A percentile compares a stretch with the other conserved stretches of the same genome.
These are phyloP conservation scores for Suillus plorans DNA, from an alignment of 768 basidiomycete genomes.

Conservation along the genomic window DNA sequence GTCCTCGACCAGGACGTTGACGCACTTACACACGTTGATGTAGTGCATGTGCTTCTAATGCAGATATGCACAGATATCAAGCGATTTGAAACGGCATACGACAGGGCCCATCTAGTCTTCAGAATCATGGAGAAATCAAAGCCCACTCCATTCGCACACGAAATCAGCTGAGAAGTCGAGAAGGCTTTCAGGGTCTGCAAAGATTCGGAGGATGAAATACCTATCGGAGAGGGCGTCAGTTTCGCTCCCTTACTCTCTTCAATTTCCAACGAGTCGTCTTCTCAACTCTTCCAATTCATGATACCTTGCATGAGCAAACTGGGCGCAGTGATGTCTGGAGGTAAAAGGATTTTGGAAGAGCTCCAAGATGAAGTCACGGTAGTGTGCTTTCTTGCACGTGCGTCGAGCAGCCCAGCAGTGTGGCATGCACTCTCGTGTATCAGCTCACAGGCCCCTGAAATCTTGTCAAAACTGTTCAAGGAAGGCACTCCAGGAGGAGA, in stretches of 20 bases:
- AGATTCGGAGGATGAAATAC: neutral
- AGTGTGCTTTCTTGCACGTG: neutral
- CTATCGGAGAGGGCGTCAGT: neutral
- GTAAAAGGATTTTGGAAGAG: neutral
- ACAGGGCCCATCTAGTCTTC: neutral
- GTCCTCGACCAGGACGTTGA: neutral
- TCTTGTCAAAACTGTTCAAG: neutral
- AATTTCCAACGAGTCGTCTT: slow-evolving; percentile 6
- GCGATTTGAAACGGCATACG: neutral
- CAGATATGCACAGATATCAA: slow-evolving; percentile 5
- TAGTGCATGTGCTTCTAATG: slow-evolving; percentile 11
- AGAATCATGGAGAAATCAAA: slow-evolving; percentile 3
- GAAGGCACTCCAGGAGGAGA: neutral
- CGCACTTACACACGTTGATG: slow-evolving; percentile 5
- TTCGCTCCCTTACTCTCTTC: neutral
- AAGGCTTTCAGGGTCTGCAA: neutral
- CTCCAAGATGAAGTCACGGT: neutral
- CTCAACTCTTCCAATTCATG: slow-evolving; percentile 27
- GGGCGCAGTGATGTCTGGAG: neutral
- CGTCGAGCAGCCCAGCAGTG: neutral
- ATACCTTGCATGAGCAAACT: slow-evolving; percentile 21
- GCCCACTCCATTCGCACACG: neutral
- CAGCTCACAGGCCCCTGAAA: neutral
- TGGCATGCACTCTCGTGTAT: neutral
- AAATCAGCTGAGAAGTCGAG: neutral